Evolutionary conservation across 352 stramenopile genomes (phyloP).

Genomic region (Phytophthora ohioensis): DNA sequence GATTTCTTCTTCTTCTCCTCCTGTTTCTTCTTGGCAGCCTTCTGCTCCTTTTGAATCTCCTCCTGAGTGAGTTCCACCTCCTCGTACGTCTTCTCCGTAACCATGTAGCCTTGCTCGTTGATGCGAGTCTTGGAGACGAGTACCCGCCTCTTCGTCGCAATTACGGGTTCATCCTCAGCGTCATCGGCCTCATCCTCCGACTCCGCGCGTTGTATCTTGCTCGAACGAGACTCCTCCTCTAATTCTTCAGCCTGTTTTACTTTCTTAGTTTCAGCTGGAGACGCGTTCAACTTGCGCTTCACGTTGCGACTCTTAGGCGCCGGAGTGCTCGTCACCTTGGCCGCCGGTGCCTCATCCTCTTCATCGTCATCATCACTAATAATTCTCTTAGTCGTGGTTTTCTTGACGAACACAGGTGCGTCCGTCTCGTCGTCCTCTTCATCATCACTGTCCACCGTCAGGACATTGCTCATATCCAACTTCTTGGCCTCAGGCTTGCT

Average conservation of each 20-base stretch:
- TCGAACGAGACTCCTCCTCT: slow-evolving; percentile 23
- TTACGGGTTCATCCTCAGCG: slow-evolving; percentile 23
- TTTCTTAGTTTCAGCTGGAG: slow-evolving; percentile 37
- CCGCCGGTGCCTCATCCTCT: slow-evolving; percentile 31
- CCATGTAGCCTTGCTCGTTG: slow-evolving; percentile 88
- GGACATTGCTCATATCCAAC: slow-evolving; percentile 71
- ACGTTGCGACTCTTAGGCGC: slow-evolving; percentile 41
- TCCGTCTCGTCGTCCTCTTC: slow-evolving; percentile 68
- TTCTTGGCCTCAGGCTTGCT: slow-evolving; percentile 49
- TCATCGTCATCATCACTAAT: slow-evolving; percentile 81
- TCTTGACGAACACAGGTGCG: slow-evolving; percentile 77
- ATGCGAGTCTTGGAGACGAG: slow-evolving; percentile 79
- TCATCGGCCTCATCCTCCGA: slow-evolving; percentile 46
- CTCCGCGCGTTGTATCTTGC: slow-evolving; percentile 22
- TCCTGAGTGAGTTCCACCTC: slow-evolving; percentile 72
- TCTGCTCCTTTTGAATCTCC: slow-evolving; percentile 61
- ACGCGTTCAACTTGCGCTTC: slow-evolving; percentile 61
- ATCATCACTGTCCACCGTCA: slow-evolving; percentile 77
- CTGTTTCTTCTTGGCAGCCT: slow-evolving; percentile 50
- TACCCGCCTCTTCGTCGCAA: slow-evolving; percentile 61
- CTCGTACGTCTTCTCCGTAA: slow-evolving; percentile 80
- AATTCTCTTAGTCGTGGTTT: slow-evolving; percentile 56
- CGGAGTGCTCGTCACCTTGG: slow-evolving; percentile 25
- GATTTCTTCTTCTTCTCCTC: slow-evolving; percentile 58
- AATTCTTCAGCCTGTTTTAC: slow-evolving; percentile 23